Evolutionary conservation across 2,329 filamentous ascomycete genomes (phyloP).

Genomic region (Xylariaceae sp.): DNA sequence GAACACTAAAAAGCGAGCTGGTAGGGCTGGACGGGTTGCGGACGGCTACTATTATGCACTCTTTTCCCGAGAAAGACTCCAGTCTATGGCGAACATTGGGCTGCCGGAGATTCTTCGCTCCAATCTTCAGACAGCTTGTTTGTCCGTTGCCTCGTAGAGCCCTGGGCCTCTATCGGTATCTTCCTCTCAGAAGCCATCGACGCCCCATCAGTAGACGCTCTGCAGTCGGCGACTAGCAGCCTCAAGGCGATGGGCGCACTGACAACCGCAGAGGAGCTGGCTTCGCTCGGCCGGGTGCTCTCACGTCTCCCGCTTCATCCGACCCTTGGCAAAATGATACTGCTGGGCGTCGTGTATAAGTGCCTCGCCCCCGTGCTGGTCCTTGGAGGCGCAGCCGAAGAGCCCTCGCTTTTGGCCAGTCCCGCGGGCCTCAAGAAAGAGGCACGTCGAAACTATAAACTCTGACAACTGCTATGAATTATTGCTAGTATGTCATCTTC

Average conservation of each 20-base stretch:
- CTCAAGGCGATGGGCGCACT: slow-evolving; percentile 34
- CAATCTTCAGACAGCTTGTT: slow-evolving; percentile 35
- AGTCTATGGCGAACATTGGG: slow-evolving; percentile 17
- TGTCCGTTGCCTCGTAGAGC: slow-evolving; percentile 33
- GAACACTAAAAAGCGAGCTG: slow-evolving; percentile 38
- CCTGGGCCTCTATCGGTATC: slow-evolving; percentile 28
- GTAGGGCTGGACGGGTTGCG: slow-evolving; percentile 40
- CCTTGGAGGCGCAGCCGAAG: slow-evolving; percentile 20
- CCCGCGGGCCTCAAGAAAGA: not conserved
- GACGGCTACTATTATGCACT: slow-evolving; percentile 42
- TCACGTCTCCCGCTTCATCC: slow-evolving; percentile 35
- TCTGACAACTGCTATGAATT: too few species aligned
- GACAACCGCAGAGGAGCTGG: slow-evolving; percentile 33
- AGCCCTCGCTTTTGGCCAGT: slow-evolving; percentile 3
- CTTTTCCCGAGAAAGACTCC: slow-evolving; percentile 25
- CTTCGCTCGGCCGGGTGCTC: slow-evolving; percentile 37
- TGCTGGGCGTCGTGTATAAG: slow-evolving; percentile 42
- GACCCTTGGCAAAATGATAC: slow-evolving; percentile 38
- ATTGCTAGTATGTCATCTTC: too few species aligned
- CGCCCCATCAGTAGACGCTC: slow-evolving; percentile 29
- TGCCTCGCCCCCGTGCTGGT: slow-evolving; percentile 44
- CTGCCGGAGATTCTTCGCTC: slow-evolving; percentile 34
- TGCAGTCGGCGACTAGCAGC: slow-evolving; percentile 30
- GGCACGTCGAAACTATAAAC: not conserved
- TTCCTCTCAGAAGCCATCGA: slow-evolving; percentile 37